Base-by-base conservation (phyloP, 176 grass and related monocot genomes). In the Tillandsia leiboldiana region DNA sequence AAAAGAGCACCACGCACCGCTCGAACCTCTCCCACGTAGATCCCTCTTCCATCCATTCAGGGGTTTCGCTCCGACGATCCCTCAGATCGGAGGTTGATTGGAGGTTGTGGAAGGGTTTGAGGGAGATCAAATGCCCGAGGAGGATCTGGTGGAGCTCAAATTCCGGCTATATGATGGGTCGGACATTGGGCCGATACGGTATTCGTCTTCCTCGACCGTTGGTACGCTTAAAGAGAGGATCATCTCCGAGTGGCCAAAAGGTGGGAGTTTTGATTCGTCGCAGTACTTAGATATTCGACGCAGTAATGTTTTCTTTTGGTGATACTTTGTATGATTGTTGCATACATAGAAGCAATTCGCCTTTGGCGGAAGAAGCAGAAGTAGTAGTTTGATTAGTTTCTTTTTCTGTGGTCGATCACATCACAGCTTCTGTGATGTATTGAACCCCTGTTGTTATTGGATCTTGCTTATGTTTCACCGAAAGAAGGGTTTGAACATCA, bases 1-100 rank as follows among this genome's bases (percentile, higher is more conserved):
- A 80, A 67, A 66, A 51, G 29, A 79, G 52, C 42, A 51, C 77
- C 56, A 6, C 8, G 47, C 42, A 79, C 64, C 66, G 49, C 52
- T 23, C 29, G 13, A 68, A 65, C 52, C 62, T 72, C 48, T 72
- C 68, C 42, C 68, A 18, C 24, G 10, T 8, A 11, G 6, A 10
- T 47, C 67, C 6, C 74, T 51, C 9, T 65, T 27, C 51, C 18
- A 50, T 68, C 76, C 49, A 51, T 63, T 33, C 63, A 14, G n/a
- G 54, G 15, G 54, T 59, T 59, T 9, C 54, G 12, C 54, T 8
- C 11, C 15, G 28, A 57, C 51, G 53, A 27, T n/a, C 20, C 67
- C 49, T 51, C n/a, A 57, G 24, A 51, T 73, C 70, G 49, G 58
- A 12, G 69, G 65, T 72, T 14, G 3, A 49, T 48, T 20, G 5